phyloP scores from a whole-genome alignment of 768 basidiomycete genomes.

The Epithele typhae region DNA sequence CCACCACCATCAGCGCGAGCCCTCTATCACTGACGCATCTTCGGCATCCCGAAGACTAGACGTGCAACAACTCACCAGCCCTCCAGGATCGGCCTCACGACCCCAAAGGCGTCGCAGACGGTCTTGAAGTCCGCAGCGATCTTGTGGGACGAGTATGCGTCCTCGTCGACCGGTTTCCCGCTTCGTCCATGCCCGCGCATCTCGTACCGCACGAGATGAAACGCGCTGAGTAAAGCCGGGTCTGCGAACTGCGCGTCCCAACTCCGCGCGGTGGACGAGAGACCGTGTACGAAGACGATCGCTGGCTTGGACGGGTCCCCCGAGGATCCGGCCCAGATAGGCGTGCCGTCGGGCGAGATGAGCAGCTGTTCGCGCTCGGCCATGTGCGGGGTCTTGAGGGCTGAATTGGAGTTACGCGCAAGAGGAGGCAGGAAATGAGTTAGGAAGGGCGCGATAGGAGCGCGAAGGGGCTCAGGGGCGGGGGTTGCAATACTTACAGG shows the following conservation, averaged over 20 bases:
- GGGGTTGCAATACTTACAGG: no score
- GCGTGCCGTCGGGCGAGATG: conserved; percentile 36
- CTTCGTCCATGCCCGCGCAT: conserved; percentile 29
- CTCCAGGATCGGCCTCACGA: conserved; percentile 18
- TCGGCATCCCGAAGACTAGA: background rate
- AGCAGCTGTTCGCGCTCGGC: conserved; percentile 9
- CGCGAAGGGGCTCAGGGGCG: no score
- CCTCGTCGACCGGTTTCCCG: conserved; percentile 18
- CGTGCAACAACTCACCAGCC: conserved; percentile 18
- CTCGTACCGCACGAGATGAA: conserved; percentile 31
- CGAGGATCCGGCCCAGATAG: conserved; percentile 36
- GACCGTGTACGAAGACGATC: conserved; percentile 40
- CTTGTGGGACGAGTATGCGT: conserved; percentile 19
- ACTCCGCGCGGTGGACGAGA: conserved; percentile 30
- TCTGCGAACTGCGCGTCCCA: conserved; percentile 38
- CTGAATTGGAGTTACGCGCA: no score
- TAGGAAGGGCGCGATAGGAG: no score
- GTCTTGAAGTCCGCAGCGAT: conserved; percentile 28
- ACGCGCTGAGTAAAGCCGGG: conserved; percentile 20
- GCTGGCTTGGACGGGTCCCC: conserved; percentile 33
- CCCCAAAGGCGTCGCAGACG: conserved; percentile 22
- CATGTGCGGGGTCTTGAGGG: no score
- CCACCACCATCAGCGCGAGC: background rate
- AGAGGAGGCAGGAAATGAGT: no score
- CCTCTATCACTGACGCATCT: no score